Percentiles rank a stretch among this genome's conserved stretches.
These are phyloP conservation scores for Phytophthora fragariaefolia DNA, from an alignment of 352 stramenopile species.

Conservation along the genomic window DNA sequence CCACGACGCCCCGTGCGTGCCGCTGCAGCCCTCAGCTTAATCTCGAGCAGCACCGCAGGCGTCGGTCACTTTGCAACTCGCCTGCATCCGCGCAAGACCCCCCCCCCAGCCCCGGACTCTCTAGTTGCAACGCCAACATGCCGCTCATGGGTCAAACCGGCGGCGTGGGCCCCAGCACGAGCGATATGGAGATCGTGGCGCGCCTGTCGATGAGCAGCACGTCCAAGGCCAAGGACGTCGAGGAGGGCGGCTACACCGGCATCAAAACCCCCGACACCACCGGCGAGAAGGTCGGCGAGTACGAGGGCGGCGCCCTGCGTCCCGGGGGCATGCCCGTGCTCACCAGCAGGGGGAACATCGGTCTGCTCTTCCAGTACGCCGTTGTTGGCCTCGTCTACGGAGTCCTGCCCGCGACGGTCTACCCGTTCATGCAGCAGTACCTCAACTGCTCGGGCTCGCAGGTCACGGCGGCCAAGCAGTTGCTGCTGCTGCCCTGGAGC, in stretches of 20 bases:
- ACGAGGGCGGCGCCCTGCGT: conserved; percentile 55
- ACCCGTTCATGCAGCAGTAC: conserved; percentile 62
- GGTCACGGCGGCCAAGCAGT: conserved; percentile 33
- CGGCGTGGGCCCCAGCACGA: conserved; percentile 11
- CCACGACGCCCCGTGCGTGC: conserved; percentile 15
- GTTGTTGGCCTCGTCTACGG: conserved; percentile 58
- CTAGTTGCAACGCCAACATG: conserved; percentile 16
- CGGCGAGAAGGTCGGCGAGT: conserved; percentile 19
- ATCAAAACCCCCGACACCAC: conserved; percentile 36
- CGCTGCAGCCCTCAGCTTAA: conserved; percentile 5
- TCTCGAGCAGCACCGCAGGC: conserved; percentile 3
- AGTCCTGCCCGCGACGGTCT: conserved; percentile 49
- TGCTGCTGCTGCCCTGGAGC: conserved; percentile 57
- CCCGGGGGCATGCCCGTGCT: conserved; percentile 42
- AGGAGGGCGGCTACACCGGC: conserved; percentile 36
- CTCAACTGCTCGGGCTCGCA: conserved; percentile 47
- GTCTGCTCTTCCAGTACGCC: conserved; percentile 58
- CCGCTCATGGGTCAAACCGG: conserved; percentile 7
- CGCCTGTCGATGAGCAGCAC: conserved; percentile 46
- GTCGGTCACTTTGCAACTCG: conserved; percentile 28
- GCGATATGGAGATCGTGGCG: conserved; percentile 34
- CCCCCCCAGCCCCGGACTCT: too few species aligned
- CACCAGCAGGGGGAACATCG: conserved; percentile 40
- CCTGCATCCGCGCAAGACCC: conserved; percentile 28
- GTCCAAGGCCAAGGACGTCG: conserved; percentile 33